phyloP scores from a whole-genome alignment of 441 rosid species.

The Populus hybrid region DNA sequence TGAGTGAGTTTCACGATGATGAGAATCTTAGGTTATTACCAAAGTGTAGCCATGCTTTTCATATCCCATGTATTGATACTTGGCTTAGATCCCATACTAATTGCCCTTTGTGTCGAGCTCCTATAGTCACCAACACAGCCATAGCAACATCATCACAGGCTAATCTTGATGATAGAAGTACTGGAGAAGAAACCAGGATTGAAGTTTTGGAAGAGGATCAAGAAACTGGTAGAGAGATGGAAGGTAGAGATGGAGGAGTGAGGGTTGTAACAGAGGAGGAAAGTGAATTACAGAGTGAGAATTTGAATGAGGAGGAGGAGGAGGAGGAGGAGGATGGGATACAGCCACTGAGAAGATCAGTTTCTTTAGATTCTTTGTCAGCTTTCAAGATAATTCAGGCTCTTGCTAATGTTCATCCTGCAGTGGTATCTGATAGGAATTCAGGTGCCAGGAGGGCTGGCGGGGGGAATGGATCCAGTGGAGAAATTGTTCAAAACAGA shows the following conservation, averaged over 20 bases:
- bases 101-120: slow-evolving; percentile 68
- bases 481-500: slow-evolving; percentile 22
- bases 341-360: slow-evolving; percentile 47
- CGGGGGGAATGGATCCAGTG: slow-evolving; percentile 14
- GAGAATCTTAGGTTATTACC: slow-evolving; percentile 53
- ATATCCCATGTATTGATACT: slow-evolving; percentile 57
- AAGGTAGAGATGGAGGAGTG: slow-evolving; percentile 13
- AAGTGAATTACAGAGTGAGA: background rate
- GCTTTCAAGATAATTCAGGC: slow-evolving; percentile 40
- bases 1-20: slow-evolving; percentile 56
- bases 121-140: slow-evolving; percentile 25
- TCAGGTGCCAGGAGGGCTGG: background rate
- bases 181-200: background rate
- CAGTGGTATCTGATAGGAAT: slow-evolving; percentile 24
- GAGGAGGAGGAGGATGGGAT: slow-evolving; percentile 18
- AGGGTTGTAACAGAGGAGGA: slow-evolving; percentile 18
- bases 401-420: slow-evolving; percentile 13
- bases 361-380: slow-evolving; percentile 48
- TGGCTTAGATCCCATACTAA: slow-evolving; percentile 62
- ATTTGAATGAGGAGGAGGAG: background rate
- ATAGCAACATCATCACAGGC: slow-evolving; percentile 4
- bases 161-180: background rate
- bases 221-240: slow-evolving; percentile 21
- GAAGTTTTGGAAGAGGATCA: background rate
- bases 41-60: slow-evolving; percentile 68